A percentile compares a stretch with the other conserved stretches of the same genome.
Conservation (phyloP, 176 grass and related monocot species). For the Oryza meyeriana region DNA sequence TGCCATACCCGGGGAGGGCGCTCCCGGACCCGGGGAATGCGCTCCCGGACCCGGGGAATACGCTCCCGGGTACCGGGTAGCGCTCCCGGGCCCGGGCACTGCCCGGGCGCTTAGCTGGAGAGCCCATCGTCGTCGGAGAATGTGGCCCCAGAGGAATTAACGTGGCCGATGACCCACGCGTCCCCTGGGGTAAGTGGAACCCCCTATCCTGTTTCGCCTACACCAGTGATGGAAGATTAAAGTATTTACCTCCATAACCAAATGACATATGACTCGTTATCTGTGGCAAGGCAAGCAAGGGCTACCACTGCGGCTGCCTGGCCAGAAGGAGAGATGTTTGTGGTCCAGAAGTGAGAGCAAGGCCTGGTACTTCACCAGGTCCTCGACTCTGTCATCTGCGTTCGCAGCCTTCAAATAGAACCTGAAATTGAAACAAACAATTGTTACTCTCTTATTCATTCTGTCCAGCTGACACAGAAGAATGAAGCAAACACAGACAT, state of each 20-base stretch:
- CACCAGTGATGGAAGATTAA: not conserved
- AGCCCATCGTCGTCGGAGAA: too few relatives aligned
- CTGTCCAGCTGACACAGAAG: not conserved
- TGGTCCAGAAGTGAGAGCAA: slow-evolving; percentile 65
- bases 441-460: not conserved
- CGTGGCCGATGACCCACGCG: too few relatives aligned
- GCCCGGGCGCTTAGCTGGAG: too few relatives aligned
- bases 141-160: too few relatives aligned
- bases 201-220: too few relatives aligned
- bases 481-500: not conserved
- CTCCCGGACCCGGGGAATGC: too few relatives aligned
- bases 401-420: slow-evolving; percentile 93
- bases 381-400: slow-evolving; percentile 52
- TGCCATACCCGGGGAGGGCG: too few relatives aligned
- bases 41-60: too few relatives aligned
- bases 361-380: slow-evolving; percentile 59
- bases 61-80: too few relatives aligned
- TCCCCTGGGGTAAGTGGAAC: too few relatives aligned
- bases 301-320: slow-evolving; percentile 75
- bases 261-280: slow-evolving; percentile 48
- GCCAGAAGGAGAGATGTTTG: slow-evolving; percentile 83
- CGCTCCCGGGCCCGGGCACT: too few relatives aligned
- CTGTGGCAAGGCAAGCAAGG: slow-evolving; percentile 71
- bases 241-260: slow-evolving; percentile 69
- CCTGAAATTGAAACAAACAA: slow-evolving; percentile 41